Base-by-base conservation (phyloP, 805 yeast species). In the Candida oleophila region DNA sequence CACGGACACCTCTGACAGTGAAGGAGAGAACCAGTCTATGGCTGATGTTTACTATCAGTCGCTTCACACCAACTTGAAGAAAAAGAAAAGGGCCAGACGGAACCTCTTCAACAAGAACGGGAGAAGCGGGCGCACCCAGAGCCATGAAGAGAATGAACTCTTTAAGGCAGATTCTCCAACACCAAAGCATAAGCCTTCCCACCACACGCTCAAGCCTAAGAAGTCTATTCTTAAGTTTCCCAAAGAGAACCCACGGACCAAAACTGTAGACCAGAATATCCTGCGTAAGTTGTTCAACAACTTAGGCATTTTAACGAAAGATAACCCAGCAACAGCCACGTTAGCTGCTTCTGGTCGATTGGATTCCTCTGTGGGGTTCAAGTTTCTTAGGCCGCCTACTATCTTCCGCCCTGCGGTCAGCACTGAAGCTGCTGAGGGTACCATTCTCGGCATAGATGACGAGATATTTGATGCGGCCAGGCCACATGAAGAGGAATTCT, bases 161-260 rank as follows among this genome's bases (percentile, higher is more conserved):
- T 36, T 36, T 22, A 16, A 20, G 19, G 47, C 46, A 32, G 58
- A 48, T 4, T 63, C 71, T 5, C 74, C 74, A 1, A 62, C 67
- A 0, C 74, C 71, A 1, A 71, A 70, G 43, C 74, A 69, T 47
- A 62, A 64, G 46, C 77, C 77, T 3, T 67, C 70, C 22, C 77
- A 72, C 53, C 71, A 68, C 42, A 64, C 59, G 2, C 55, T 72
- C 33, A 65, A 69, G 52, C 77, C 77, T 1, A 68, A 68, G 51
- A 56, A 64, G 34, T 68, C 73, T n/a, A 72, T 72, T n/a, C 53
- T 72, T 42, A 71, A 71, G 54, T 45, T 54, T 39, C 38, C 51
- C 32, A 25, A 30, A 25, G 42, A 39, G 19, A 39, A 15, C 12
- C 16, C 12, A 7, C 15, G 5, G 14, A 15, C 30, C 32, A 34